phyloP scores from a whole-genome alignment of 192 early-diverging fungal species.

The Endogone sp. region DNA sequence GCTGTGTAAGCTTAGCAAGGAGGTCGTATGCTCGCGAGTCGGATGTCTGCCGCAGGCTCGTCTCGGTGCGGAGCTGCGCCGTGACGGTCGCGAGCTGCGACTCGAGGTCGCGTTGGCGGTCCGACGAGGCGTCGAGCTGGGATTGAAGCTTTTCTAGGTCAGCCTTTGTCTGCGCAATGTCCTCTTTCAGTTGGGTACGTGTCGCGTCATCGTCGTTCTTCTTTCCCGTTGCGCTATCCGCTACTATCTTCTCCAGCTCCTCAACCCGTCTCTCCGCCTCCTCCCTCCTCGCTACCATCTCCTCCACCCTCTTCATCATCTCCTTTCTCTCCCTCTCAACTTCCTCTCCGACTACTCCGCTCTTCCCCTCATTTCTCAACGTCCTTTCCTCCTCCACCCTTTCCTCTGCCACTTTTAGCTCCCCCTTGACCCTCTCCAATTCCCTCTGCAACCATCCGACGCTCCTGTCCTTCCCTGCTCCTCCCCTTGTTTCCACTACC shows the following conservation, averaged over 20 bases:
- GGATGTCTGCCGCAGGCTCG: not conserved
- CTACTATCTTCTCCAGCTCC: not conserved
- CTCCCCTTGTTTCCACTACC: constrained; percentile 20
- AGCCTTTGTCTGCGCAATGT: not conserved
- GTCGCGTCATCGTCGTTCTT: not conserved
- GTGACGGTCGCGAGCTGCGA: not conserved
- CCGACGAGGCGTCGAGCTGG: not conserved
- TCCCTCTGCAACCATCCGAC: constrained; percentile 23
- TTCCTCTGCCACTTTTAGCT: constrained; percentile 14
- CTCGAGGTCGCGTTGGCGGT: not conserved
- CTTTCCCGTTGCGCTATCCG: not conserved
- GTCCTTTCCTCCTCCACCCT: constrained; percentile 11
- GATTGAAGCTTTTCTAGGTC: not conserved
- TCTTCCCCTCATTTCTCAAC: constrained; percentile 18
- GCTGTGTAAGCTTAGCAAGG: not conserved
- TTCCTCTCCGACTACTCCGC: constrained; percentile 21
- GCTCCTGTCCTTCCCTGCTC: constrained; percentile 21
- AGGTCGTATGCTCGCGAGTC: not conserved
- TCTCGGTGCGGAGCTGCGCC: not conserved
- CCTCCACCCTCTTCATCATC: constrained; percentile 9
- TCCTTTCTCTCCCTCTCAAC: constrained; percentile 30
- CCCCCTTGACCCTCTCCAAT: constrained; percentile 27
- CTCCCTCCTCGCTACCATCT: not conserved
- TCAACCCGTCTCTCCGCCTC: not conserved
- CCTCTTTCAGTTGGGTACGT: not conserved